Percentiles rank a stretch among this genome's conserved stretches.
phyloP scores from a whole-genome alignment of 2,329 filamentous ascomycete species.

The Chrysoporthe cubensis region DNA sequence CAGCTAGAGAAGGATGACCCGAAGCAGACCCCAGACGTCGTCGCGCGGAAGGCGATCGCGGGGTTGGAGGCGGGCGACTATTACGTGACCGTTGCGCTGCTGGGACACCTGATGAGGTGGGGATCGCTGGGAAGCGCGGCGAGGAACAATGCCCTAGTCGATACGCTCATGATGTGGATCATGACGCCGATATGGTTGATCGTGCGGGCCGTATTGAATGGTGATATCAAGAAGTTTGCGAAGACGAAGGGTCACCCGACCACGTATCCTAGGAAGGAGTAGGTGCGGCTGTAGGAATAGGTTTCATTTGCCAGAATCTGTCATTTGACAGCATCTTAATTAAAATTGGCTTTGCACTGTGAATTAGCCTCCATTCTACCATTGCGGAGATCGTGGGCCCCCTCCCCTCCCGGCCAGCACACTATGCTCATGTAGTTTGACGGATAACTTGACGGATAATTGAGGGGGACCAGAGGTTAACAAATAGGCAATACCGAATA shows the following conservation, averaged over 20 bases:
- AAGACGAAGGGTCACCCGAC: slow-evolving; percentile 63
- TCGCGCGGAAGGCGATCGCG: slow-evolving; percentile 70
- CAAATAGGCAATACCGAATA: no score
- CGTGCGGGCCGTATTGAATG: slow-evolving; percentile 58
- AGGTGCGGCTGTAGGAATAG: neutral
- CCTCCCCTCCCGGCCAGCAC: no score
- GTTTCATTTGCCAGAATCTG: neutral
- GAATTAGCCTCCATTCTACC: no score
- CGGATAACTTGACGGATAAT: no score
- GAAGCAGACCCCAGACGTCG: slow-evolving; percentile 75
- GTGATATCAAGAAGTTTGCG: slow-evolving; percentile 59
- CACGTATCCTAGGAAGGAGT: slow-evolving; percentile 46
- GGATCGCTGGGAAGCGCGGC: slow-evolving; percentile 57
- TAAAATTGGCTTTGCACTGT: no score
- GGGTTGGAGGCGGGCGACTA: slow-evolving; percentile 82
- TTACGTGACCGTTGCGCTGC: slow-evolving; percentile 73
- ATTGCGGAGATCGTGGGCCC: no score
- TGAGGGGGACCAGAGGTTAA: no score
- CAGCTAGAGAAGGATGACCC: slow-evolving; percentile 83
- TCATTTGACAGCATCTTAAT: neutral
- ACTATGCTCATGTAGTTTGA: no score
- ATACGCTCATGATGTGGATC: slow-evolving; percentile 60
- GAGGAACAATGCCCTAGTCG: slow-evolving; percentile 63
- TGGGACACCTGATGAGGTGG: slow-evolving; percentile 75
- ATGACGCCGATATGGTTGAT: slow-evolving; percentile 62